Percentiles rank a stretch among this genome's conserved stretches.
These are phyloP conservation scores for Coprinopsis strossmayeri DNA, from an alignment of 768 basidiomycete genomes.

Conservation along the genomic window DNA sequence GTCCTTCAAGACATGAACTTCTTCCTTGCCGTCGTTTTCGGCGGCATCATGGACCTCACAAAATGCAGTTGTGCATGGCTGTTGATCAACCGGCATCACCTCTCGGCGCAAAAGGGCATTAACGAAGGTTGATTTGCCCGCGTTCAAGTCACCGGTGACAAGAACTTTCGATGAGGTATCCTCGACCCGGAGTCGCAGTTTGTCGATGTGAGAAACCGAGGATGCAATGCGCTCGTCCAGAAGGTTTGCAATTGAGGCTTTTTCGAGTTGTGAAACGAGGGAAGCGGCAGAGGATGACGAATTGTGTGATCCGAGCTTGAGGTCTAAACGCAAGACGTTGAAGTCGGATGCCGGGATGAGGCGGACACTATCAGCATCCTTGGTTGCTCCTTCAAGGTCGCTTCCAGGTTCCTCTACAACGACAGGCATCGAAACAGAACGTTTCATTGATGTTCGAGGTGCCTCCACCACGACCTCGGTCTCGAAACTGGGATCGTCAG, in stretches of 20 bases:
- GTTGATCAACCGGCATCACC: constrained; percentile 96
- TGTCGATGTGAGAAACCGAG: constrained; percentile 73
- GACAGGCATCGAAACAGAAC: constrained; percentile 43
- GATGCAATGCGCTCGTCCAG: constrained; percentile 77
- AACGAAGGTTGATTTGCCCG: constrained; percentile 97
- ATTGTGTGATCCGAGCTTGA: constrained; percentile 77
- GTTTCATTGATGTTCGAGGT: constrained; percentile 43
- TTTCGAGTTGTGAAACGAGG: constrained; percentile 89
- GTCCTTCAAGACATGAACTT: constrained; percentile 77
- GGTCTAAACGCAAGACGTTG: constrained; percentile 85
- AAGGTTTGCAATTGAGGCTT: constrained; percentile 86
- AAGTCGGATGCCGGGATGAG: constrained; percentile 56
- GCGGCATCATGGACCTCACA: constrained; percentile 92
- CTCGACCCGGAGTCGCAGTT: constrained; percentile 78
- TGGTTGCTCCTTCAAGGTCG: constrained; percentile 20
- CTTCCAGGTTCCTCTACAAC: constrained; percentile 28
- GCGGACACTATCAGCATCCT: constrained; percentile 24
- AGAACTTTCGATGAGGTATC: constrained; percentile 95
- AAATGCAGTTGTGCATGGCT: constrained; percentile 95
- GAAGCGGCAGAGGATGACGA: constrained; percentile 57
- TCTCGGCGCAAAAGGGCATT: constrained; percentile 88
- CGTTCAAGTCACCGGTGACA: constrained; percentile 96
- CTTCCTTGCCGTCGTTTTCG: constrained; percentile 74
- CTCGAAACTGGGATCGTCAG: constrained; percentile 67
- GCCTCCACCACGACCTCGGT: constrained; percentile 59